Evolutionary conservation across 306 rosid genomes (phyloP).

Genomic region (Medicago ruthenica): DNA sequence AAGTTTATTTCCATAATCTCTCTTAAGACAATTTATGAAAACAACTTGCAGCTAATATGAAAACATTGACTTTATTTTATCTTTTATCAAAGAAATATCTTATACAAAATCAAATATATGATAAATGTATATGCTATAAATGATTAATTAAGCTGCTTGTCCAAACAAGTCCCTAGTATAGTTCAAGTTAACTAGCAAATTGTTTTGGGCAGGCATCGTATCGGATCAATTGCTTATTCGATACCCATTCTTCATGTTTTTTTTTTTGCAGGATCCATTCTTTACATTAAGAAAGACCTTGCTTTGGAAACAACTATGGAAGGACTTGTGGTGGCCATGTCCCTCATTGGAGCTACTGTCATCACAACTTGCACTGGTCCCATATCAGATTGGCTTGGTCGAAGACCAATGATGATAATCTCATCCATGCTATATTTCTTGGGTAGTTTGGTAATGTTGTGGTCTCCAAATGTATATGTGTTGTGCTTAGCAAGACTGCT

Average conservation of each 20-base stretch:
- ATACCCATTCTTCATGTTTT: conserved; percentile 5
- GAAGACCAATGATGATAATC: conserved; percentile 73
- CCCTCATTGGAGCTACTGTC: conserved; percentile 76
- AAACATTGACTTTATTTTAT: background rate
- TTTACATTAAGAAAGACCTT: conserved; percentile 69
- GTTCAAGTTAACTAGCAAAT: conserved; percentile 4
- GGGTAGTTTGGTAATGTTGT: conserved; percentile 74
- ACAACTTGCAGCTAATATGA: background rate
- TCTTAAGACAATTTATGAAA: background rate
- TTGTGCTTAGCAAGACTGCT: conserved; percentile 68
- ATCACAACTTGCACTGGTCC: conserved; percentile 77
- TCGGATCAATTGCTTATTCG: background rate
- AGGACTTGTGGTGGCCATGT: conserved; percentile 91
- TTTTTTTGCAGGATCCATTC: conserved; percentile 65
- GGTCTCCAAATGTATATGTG: conserved; percentile 83
- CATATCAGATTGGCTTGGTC: conserved; percentile 71
- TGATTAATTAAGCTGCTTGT: background rate
- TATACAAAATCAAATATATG: background rate
- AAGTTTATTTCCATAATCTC: background rate
- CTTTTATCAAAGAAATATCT: background rate
- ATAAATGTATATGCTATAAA: background rate
- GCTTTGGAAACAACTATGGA: conserved; percentile 55
- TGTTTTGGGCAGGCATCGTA: background rate
- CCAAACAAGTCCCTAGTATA: background rate
- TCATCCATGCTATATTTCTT: conserved; percentile 72